Percentiles rank a stretch among this genome's conserved stretches.
Evolutionary conservation across 2,329 filamentous ascomycete genomes (phyloP).

Genomic region (Ascochyta viciae-villosae): DNA sequence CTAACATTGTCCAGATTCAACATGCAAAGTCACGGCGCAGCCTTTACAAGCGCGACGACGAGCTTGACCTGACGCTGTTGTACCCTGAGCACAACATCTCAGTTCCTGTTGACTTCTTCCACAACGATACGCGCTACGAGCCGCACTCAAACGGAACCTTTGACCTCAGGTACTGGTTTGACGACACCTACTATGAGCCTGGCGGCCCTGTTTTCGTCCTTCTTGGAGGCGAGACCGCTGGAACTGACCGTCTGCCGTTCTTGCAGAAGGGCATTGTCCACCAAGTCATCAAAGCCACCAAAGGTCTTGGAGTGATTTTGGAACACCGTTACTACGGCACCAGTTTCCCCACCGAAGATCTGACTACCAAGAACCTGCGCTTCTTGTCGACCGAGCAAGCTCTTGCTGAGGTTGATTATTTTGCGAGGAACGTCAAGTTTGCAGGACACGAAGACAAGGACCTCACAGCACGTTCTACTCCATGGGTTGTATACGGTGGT

Average conservation of each 20-base stretch:
- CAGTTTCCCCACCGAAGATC: slow-evolving; percentile 72
- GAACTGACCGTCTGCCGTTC: slow-evolving; percentile 68
- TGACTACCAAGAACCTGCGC: slow-evolving; percentile 73
- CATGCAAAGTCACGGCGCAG: slow-evolving; percentile 24
- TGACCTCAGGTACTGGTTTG: slow-evolving; percentile 82
- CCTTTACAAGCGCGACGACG: slow-evolving; percentile 37
- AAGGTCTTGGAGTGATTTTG: slow-evolving; percentile 79
- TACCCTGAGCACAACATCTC: slow-evolving; percentile 62
- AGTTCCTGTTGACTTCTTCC: slow-evolving; percentile 79
- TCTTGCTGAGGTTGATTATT: slow-evolving; percentile 81
- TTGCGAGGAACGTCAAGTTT: slow-evolving; percentile 75
- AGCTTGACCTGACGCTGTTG: slow-evolving; percentile 44
- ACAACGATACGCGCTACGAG: slow-evolving; percentile 78
- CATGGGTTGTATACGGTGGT: slow-evolving; percentile 83
- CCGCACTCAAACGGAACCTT: slow-evolving; percentile 76
- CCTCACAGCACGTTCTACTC: slow-evolving; percentile 68
- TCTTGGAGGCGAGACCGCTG: slow-evolving; percentile 73
- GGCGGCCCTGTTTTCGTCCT: slow-evolving; percentile 85
- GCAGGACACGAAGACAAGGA: slow-evolving; percentile 68
- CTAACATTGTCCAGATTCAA: slow-evolving; percentile 20
- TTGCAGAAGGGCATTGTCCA: slow-evolving; percentile 80
- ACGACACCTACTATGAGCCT: slow-evolving; percentile 74
- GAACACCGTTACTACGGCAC: slow-evolving; percentile 89
- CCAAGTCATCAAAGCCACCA: slow-evolving; percentile 68
- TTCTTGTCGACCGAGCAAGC: slow-evolving; percentile 87